Conservation (phyloP, 2,329 filamentous ascomycete genomes). For the Penicillium nordicum region DNA sequence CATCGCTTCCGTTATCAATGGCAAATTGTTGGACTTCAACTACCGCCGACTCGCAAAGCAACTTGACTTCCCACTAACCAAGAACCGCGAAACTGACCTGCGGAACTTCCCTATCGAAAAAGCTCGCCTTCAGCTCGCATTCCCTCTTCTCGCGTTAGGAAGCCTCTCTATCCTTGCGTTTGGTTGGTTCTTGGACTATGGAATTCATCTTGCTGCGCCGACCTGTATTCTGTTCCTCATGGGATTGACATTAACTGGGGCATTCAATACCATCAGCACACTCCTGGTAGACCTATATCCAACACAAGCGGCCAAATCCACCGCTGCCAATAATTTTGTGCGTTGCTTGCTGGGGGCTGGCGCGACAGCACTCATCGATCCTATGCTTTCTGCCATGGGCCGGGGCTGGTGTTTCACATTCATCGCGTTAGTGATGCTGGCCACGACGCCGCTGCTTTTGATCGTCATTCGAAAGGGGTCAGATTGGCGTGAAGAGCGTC, state of each 20-base stretch:
- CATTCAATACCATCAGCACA: constrained; percentile 46
- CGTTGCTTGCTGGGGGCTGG: constrained; percentile 46
- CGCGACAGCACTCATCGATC: constrained; percentile 42
- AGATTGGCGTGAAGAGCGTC: constrained; percentile 43
- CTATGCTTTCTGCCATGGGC: constrained; percentile 37
- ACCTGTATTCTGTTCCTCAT: constrained; percentile 41
- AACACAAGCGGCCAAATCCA: constrained; percentile 40
- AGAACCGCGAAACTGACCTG: constrained; percentile 38
- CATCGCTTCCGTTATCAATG: constrained; percentile 40
- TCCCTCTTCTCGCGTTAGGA: constrained; percentile 36
- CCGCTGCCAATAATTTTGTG: constrained; percentile 45
- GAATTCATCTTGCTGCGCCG: constrained; percentile 34
- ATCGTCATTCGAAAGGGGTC: constrained; percentile 42
- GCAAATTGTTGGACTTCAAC: constrained; percentile 44
- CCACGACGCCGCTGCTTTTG: constrained; percentile 41
- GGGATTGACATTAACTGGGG: constrained; percentile 39
- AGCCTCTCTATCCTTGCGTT: constrained; percentile 37
- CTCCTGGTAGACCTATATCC: constrained; percentile 48
- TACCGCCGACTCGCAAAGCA: constrained; percentile 37
- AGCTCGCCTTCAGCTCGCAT: constrained; percentile 41
- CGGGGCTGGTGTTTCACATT: constrained; percentile 40
- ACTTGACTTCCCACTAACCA: constrained; percentile 31
- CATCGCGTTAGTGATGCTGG: constrained; percentile 40
- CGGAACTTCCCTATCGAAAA: constrained; percentile 44
- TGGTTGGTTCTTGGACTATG: constrained; percentile 41